Evolutionary conservation across 371 early-diverging fungal species (phyloP), one percentile per base, ranked within the genome.

Genomic region (Rhizopus microsporus): DNA sequence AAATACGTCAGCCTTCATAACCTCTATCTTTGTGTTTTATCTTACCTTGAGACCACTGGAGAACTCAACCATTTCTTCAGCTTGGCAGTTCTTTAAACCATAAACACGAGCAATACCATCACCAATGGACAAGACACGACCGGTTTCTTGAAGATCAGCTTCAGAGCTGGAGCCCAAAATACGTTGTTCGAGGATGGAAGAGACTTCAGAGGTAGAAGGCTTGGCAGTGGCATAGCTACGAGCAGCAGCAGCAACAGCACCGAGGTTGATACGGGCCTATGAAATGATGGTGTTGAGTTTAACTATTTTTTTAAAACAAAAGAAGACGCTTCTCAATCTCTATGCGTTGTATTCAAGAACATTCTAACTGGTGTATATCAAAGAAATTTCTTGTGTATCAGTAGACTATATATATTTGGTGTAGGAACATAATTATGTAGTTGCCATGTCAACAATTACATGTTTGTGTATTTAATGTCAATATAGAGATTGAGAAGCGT

Each of bases 51-150:
- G 83, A 75, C 98, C 98, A 73, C 90, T 90, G 69, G 94, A 93
- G 88, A 97, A 97, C 72, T 97, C 96, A 73, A 97, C 98, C 97
- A 97, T 96, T 85, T 97, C 98, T 83, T 97, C 98, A 73, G 98
- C 96, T 84, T 97, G 96, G 71, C 88, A 87, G 82, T 97, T 97
- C 87, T 92, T 93, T 75, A 97, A 85, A 62, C 98, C 98, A 60
- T 95, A 96, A 64, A 97, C 95, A 89, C 96, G 95, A 63, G 97
- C 98, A 83, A 97, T 96, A 94, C 98, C 98, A 82, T 97, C 98
- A 89, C 98, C 97, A 71, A 97, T 94, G 71, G 96, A 95, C 78
- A 97, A 84, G 61, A 97, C 98, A 73, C 97, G 93, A 62, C 98
- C 98, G 57, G 96, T 97, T 83, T 97, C 96, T 75, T 94, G 90